phyloP scores from a whole-genome alignment of 495 filamentous ascomycete species.

The Daldinia bambusicola region DNA sequence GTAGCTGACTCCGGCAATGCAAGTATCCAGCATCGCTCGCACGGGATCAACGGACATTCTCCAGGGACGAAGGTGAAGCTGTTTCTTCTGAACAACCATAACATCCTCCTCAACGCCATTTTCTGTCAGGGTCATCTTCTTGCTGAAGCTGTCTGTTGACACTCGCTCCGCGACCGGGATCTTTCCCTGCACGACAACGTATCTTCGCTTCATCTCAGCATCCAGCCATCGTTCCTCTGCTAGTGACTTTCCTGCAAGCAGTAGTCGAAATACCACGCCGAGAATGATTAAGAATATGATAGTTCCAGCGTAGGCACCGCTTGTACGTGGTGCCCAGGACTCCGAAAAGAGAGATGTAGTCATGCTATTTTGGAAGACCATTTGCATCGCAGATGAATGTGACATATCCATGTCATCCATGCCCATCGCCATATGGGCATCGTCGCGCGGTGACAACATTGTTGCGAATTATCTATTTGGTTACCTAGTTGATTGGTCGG shows the following conservation, averaged over 20 bases:
- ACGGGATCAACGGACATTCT: constrained; percentile 81
- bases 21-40: constrained; percentile 72
- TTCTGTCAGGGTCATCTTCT: constrained; percentile 67
- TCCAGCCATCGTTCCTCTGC: constrained; percentile 66
- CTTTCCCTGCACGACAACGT: constrained; percentile 76
- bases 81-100: constrained; percentile 68
- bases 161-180: constrained; percentile 64
- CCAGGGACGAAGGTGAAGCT: constrained; percentile 69
- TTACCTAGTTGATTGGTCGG: not conserved
- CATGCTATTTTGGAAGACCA: constrained; percentile 73
- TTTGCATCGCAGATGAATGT: constrained; percentile 49
- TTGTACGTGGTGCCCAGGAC: constrained; percentile 74
- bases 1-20: constrained; percentile 81
- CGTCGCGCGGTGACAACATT: not conserved
- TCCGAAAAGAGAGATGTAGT: constrained; percentile 78
- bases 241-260: constrained; percentile 72
- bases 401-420: constrained; percentile 42
- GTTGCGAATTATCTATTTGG: not conserved
- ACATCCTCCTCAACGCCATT: constrained; percentile 81
- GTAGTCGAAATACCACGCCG: constrained; percentile 70
- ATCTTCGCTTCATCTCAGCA: constrained; percentile 73
- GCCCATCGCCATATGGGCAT: constrained; percentile 28
- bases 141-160: constrained; percentile 62
- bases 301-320: constrained; percentile 79
- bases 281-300: constrained; percentile 88